Conservation (phyloP, 139 green algal genomes). For the Nannochloris sp. region DNA sequence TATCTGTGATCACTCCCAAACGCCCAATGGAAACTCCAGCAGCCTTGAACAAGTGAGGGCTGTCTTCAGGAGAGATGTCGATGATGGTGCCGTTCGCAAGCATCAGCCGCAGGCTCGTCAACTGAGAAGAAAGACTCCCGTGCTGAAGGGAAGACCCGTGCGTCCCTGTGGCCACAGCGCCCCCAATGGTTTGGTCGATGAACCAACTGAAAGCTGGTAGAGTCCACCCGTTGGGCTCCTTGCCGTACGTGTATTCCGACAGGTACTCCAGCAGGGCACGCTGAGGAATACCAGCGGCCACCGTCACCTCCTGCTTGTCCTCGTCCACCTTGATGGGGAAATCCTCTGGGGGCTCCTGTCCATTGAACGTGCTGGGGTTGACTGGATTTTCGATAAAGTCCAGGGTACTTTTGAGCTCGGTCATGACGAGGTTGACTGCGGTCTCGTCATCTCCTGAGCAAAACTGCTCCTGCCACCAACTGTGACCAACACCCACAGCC, state of each 20-base stretch:
- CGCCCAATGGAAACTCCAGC: constrained; percentile 42
- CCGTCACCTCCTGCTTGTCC: constrained; percentile 43
- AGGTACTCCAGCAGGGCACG: constrained; percentile 72
- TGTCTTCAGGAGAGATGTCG: constrained; percentile 35
- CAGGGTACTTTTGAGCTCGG: constrained; percentile 29
- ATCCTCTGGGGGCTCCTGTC: constrained; percentile 1
- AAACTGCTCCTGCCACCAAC: constrained; percentile 50
- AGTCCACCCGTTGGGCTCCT: constrained; percentile 49
- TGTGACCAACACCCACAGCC: constrained; percentile 46
- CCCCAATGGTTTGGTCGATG: constrained; percentile 75
- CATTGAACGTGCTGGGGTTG: constrained; percentile 8
- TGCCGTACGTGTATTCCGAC: constrained; percentile 50
- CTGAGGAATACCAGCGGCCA: constrained; percentile 56
- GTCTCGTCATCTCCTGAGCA: constrained; percentile 26
- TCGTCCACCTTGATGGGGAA: constrained; percentile 50
- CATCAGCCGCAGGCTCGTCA: constrained; percentile 46
- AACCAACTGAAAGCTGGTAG: constrained; percentile 69
- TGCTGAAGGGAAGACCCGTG: constrained; percentile 63
- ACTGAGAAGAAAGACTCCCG: constrained; percentile 55
- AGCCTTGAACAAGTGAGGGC: constrained; percentile 53
- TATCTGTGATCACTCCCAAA: constrained; percentile 60
- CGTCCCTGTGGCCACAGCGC: constrained; percentile 68
- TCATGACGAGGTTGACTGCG: constrained; percentile 54
- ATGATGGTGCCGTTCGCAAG: constrained; percentile 63
- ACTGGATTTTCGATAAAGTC: constrained; percentile 14